A percentile compares a stretch with the other conserved stretches of the same genome.
Conservation (phyloP, 2,329 filamentous ascomycete species). For the Mycosphaerella arachidis region DNA sequence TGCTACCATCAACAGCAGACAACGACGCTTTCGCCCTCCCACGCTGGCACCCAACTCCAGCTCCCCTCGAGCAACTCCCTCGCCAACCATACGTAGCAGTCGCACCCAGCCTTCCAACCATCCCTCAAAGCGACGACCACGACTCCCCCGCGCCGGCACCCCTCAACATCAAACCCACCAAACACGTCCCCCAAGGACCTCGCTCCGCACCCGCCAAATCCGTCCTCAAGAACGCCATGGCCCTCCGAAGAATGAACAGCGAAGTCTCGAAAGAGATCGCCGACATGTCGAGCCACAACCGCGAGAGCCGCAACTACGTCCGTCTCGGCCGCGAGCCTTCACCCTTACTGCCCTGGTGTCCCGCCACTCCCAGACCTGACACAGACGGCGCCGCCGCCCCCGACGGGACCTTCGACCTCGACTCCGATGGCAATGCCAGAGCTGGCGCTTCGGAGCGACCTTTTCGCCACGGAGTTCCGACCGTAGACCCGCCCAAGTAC, state of each 20-base stretch:
- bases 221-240: slow-evolving; percentile 37
- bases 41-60: neutral
- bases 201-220: slow-evolving; percentile 35
- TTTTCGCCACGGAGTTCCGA: neutral
- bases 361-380: neutral
- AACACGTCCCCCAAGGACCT: slow-evolving; percentile 25
- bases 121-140: slow-evolving; percentile 15
- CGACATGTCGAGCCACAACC: slow-evolving; percentile 6
- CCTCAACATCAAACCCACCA: slow-evolving; percentile 1
- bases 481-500: neutral
- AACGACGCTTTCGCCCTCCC: neutral
- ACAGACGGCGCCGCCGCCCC: slow-evolving; percentile 5
- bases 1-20: slow-evolving; percentile 4
- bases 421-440: slow-evolving; percentile 14
- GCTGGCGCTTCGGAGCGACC: neutral
- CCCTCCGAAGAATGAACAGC: slow-evolving; percentile 42
- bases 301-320: slow-evolving; percentile 36
- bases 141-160: slow-evolving; percentile 6
- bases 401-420: slow-evolving; percentile 25
- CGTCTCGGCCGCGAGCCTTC: slow-evolving; percentile 39
- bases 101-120: slow-evolving; percentile 17
- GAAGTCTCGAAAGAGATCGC: slow-evolving; percentile 27
- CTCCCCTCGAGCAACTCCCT: slow-evolving; percentile 3
- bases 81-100: slow-evolving; percentile 12
- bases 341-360: slow-evolving; percentile 30